These are phyloP conservation scores for Stephanodiscus minutulus DNA, from an alignment of 108 stramenopile species.

Conservation along the genomic window DNA sequence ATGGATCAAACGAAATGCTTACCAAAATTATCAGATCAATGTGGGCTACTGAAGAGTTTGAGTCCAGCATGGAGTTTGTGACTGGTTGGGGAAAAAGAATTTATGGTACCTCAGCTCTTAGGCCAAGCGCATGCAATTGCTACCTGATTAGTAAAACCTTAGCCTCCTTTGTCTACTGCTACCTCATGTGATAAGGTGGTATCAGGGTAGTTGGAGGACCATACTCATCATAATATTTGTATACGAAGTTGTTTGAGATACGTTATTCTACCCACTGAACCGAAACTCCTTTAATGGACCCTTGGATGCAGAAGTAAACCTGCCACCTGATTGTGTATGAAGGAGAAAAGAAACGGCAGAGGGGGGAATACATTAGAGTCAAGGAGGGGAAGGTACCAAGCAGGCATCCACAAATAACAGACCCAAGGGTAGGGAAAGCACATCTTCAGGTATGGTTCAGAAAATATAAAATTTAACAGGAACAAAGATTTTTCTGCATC, in stretches of 20 bases:
- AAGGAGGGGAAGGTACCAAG: not conserved
- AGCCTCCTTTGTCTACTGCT: not conserved
- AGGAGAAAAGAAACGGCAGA: not conserved
- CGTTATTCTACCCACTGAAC: not conserved
- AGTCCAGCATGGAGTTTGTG: no score
- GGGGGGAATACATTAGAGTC: not conserved
- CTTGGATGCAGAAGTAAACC: not conserved
- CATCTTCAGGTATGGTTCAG: slow-evolving; percentile 30
- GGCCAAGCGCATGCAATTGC: not conserved
- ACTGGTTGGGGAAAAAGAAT: not conserved
- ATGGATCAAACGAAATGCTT: no score
- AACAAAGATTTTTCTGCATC: slow-evolving; percentile 50
- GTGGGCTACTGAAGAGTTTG: no score
- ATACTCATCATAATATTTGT: no score
- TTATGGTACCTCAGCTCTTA: not conserved
- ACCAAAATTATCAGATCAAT: no score
- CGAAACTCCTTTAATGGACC: not conserved
- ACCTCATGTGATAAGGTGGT: not conserved
- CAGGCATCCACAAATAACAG: not conserved
- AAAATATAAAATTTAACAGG: slow-evolving; percentile 39
- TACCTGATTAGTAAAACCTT: not conserved
- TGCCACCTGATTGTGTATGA: not conserved
- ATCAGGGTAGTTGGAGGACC: not conserved
- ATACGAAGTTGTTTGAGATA: no score
- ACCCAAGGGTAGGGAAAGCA: not conserved